Conservation (phyloP, 2,329 filamentous ascomycete species). For the Aspergillus sp. region DNA sequence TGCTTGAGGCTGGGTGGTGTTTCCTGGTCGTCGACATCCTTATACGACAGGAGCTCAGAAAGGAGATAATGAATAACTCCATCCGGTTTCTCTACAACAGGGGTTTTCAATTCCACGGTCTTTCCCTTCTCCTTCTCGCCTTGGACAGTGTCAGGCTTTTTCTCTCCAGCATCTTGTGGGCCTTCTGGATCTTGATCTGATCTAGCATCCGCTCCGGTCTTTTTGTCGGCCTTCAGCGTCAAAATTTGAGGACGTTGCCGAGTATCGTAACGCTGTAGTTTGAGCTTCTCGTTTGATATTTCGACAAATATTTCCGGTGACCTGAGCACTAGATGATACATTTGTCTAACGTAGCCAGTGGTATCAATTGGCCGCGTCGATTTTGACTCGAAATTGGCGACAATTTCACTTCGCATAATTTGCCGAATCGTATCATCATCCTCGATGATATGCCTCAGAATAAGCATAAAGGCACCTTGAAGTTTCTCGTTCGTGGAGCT, state of each 20-base stretch:
- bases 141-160: slow-evolving; percentile 19
- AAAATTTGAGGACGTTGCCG: slow-evolving; percentile 55
- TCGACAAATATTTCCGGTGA: slow-evolving; percentile 84
- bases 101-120: slow-evolving; percentile 70
- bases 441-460: slow-evolving; percentile 89
- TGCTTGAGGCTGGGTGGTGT: slow-evolving; percentile 34
- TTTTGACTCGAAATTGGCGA: slow-evolving; percentile 67
- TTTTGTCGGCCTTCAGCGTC: slow-evolving; percentile 52
- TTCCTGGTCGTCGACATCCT: slow-evolving; percentile 87
- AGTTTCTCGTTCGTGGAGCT: slow-evolving; percentile 75
- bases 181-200: slow-evolving; percentile 25
- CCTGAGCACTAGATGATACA: slow-evolving; percentile 77
- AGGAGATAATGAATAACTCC: slow-evolving; percentile 94
- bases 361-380: slow-evolving; percentile 65
- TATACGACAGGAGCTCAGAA: slow-evolving; percentile 86
- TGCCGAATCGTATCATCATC: slow-evolving; percentile 89
- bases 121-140: slow-evolving; percentile 52
- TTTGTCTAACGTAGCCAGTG: slow-evolving; percentile 69
- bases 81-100: slow-evolving; percentile 86
- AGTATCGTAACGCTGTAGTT: slow-evolving; percentile 65
- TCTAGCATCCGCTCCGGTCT: slow-evolving; percentile 24
- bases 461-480: slow-evolving; percentile 73
- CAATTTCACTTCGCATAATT: slow-evolving; percentile 88
- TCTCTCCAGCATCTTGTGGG: slow-evolving; percentile 23
- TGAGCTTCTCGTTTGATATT: slow-evolving; percentile 79